Evolutionary conservation across 2,329 filamentous ascomycete genomes (phyloP).

Genomic region (Penicillium griseofulvum): DNA sequence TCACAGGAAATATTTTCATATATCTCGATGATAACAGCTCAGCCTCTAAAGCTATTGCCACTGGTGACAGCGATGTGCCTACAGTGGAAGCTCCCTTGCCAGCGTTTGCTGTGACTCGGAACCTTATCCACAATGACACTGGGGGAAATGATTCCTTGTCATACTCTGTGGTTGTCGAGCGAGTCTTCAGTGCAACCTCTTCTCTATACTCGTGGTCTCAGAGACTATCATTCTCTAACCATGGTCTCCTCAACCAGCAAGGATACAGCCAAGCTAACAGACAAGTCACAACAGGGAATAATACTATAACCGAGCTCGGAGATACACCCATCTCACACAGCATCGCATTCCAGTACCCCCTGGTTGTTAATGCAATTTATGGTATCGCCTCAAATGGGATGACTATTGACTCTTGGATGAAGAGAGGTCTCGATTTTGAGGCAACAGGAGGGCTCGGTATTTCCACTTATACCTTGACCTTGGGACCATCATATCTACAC

Average conservation of each 20-base stretch:
- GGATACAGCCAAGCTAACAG: conserved; percentile 56
- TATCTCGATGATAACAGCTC: conserved; percentile 57
- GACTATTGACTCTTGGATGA: conserved; percentile 49
- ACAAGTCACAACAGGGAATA: conserved; percentile 51
- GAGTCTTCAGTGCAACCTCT: conserved; percentile 56
- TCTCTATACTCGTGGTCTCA: conserved; percentile 57
- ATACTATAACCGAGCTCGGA: conserved; percentile 32
- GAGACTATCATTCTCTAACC: conserved; percentile 54
- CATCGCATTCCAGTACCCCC: conserved; percentile 57
- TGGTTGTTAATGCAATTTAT: conserved; percentile 57
- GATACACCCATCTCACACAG: conserved; percentile 31
- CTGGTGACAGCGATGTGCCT: conserved; percentile 1
- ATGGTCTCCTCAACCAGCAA: conserved; percentile 53
- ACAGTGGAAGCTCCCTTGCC: conserved; percentile 42
- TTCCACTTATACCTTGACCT: conserved; percentile 60
- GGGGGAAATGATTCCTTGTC: conserved; percentile 59
- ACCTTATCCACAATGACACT: conserved; percentile 34
- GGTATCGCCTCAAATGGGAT: conserved; percentile 46
- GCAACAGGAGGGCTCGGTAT: conserved; percentile 45
- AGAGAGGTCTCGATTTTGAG: conserved; percentile 49
- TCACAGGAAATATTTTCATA: conserved; percentile 78
- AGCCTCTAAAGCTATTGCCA: background rate
- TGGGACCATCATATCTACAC: conserved; percentile 25
- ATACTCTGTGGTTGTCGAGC: conserved; percentile 58
- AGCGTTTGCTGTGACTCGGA: conserved; percentile 47